Conservation (phyloP, 768 basidiomycete species). For the Chlorophyllum brunneum region DNA sequence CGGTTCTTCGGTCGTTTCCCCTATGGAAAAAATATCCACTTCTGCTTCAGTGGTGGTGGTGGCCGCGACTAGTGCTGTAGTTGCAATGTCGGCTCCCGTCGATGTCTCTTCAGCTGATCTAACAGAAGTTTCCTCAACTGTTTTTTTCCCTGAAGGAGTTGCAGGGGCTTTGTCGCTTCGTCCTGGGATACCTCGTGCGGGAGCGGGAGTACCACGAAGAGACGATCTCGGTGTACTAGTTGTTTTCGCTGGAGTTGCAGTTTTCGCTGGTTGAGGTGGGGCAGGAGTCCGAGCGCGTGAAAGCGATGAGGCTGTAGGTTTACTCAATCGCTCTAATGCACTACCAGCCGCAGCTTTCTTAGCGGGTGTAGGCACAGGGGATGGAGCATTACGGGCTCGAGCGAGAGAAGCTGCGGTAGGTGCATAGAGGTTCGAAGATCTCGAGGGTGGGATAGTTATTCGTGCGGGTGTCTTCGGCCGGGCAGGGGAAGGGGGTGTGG, state of each 20-base stretch:
- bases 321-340: slow-evolving; percentile 65
- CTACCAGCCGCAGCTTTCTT: slow-evolving; percentile 56
- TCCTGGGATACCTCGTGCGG: no score
- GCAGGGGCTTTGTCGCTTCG: neutral
- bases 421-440: slow-evolving; percentile 66
- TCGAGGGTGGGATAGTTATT: slow-evolving; percentile 19
- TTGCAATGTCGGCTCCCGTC: slow-evolving; percentile 7
- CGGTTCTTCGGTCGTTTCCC: neutral
- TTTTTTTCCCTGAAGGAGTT: slow-evolving; percentile 13
- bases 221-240: slow-evolving; percentile 15
- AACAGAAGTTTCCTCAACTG: neutral
- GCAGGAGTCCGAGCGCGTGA: slow-evolving; percentile 42
- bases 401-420: slow-evolving; percentile 84
- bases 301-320: slow-evolving; percentile 78
- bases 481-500: slow-evolving; percentile 19
- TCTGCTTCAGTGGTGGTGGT: slow-evolving; percentile 16
- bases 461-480: slow-evolving; percentile 58
- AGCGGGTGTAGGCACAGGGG: slow-evolving; percentile 40
- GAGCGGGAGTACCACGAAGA: neutral
- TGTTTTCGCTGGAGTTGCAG: slow-evolving; percentile 22
- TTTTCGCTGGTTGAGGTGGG: slow-evolving; percentile 16
- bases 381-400: slow-evolving; percentile 51
- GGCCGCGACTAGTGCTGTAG: slow-evolving; percentile 19
- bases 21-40: slow-evolving; percentile 12
- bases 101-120: no score